Conservation (phyloP, 2,329 filamentous ascomycete genomes). For the Colletotrichum gloeosporioides region DNA sequence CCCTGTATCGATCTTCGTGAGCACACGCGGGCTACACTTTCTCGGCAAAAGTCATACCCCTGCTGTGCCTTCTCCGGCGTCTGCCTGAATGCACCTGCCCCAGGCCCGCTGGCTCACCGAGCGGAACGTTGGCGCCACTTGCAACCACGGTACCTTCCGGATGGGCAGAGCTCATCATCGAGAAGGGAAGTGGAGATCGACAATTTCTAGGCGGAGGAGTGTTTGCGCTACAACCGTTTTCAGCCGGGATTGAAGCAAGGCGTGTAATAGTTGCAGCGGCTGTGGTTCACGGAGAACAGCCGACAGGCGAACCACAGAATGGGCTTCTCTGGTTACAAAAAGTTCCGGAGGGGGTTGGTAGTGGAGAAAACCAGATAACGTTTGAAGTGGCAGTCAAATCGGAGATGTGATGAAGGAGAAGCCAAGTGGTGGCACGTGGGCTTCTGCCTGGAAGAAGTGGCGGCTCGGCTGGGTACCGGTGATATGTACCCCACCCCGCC, state of each 20-base stretch:
- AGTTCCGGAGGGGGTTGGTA: not conserved
- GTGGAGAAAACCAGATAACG: not conserved
- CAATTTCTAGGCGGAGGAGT: not conserved
- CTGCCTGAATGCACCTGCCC: not conserved
- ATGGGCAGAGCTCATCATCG: not conserved
- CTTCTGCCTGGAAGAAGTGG: slow-evolving; percentile 5
- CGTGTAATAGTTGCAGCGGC: not conserved
- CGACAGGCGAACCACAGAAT: not conserved
- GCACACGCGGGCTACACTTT: not conserved
- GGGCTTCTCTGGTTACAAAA: not conserved
- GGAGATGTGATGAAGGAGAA: not conserved
- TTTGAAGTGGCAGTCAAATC: not conserved
- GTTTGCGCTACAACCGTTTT: not conserved
- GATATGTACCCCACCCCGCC: not conserved
- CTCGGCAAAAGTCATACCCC: not conserved
- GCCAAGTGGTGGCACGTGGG: slow-evolving; percentile 1
- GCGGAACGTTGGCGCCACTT: not conserved
- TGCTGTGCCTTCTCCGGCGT: not conserved
- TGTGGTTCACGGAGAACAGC: not conserved
- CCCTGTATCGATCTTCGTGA: not conserved
- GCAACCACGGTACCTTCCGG: not conserved
- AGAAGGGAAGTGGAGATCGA: not conserved
- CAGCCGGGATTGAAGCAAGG: not conserved
- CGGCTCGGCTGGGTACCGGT: not conserved
- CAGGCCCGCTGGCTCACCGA: not conserved